Base-by-base conservation (phyloP, 2,329 filamentous ascomycete species). In the Ophiostoma perfectum region DNA sequence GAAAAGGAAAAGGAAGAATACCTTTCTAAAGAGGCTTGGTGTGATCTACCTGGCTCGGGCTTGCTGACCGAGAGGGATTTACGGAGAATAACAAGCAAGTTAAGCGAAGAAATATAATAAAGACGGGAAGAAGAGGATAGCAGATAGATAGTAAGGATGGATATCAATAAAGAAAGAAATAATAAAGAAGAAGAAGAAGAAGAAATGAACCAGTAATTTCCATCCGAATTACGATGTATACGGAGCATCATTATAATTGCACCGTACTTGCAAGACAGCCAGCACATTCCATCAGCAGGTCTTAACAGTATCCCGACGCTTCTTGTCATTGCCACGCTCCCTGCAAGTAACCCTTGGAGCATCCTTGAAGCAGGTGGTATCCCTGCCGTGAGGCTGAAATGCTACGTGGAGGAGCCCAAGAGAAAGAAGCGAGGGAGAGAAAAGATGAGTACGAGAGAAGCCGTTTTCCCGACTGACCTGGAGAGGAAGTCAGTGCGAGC, bases 341-440 rank as follows among this genome's bases (percentile, higher is more conserved):
- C n/a, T 16, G 49, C 7, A 14, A n/a, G 5, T 49, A n/a, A n/a
- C 45, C 45, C 45, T 14, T 49, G 47, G 47, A 18, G 5, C 47
- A 27, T 55, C 49, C 49, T 5, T 55, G n/a, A 47, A 47, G 9
- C 8, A 3, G 14, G 44, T 47, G 44, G 44, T 16, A 16, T 8
- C 14, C 44, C 9, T 8, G 44, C 44, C 36, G 58, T 62, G 58
- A 62, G 58, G 58, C 58, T 62, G 58, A 62, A 41, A 41, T 38
- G 27, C 58, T 38, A 60, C 36, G 36, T 36, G 55, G 58, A 27
- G 27, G 27, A 27, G 27, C 27, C 27, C 27, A 27, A 27, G 27
- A 27, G 27, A 27, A 27, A 2, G 27, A 27, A 27, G 27, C 27
- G 27, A 27, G 27, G 27, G 27, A 27, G 27, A 27, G 27, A 27